Conservation (phyloP, 371 early-diverging fungal genomes). For the Dichotomocladium elegans region DNA sequence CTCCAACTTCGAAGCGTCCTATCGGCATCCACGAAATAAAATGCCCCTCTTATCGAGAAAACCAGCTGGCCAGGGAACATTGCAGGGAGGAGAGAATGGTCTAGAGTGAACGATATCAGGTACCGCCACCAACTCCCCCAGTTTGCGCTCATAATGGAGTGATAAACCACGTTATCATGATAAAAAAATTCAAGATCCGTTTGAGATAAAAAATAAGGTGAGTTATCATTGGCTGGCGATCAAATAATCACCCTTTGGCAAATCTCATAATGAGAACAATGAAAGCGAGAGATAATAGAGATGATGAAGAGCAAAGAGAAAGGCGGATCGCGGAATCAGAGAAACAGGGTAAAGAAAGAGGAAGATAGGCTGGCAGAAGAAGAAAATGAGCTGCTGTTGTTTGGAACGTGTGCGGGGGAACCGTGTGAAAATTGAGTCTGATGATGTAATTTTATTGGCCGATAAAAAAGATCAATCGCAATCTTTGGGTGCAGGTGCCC, state of each 20-base stretch:
- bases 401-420: not conserved
- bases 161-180: not conserved
- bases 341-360: not conserved
- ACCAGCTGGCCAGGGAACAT: too few relatives aligned
- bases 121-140: too few relatives aligned
- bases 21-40: too few relatives aligned
- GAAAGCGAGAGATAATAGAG: not conserved
- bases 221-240: slow-evolving; percentile 3
- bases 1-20: too few relatives aligned
- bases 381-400: not conserved
- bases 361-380: not conserved
- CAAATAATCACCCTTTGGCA: not conserved
- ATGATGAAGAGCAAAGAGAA: not conserved
- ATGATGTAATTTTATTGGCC: slow-evolving; percentile 22
- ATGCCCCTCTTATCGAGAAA: too few relatives aligned
- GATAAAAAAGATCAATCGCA: slow-evolving; percentile 22
- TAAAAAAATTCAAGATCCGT: slow-evolving; percentile 7
- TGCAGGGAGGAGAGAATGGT: too few relatives aligned
- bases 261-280: too few relatives aligned
- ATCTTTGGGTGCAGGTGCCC: slow-evolving; percentile 7
- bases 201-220: slow-evolving; percentile 4
- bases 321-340: not conserved
- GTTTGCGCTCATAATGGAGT: too few relatives aligned
- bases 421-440: slow-evolving; percentile 23
- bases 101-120: too few relatives aligned